phyloP scores from a whole-genome alignment of 1,284 basidiomycete species.

The Sporisorium reilianum region DNA sequence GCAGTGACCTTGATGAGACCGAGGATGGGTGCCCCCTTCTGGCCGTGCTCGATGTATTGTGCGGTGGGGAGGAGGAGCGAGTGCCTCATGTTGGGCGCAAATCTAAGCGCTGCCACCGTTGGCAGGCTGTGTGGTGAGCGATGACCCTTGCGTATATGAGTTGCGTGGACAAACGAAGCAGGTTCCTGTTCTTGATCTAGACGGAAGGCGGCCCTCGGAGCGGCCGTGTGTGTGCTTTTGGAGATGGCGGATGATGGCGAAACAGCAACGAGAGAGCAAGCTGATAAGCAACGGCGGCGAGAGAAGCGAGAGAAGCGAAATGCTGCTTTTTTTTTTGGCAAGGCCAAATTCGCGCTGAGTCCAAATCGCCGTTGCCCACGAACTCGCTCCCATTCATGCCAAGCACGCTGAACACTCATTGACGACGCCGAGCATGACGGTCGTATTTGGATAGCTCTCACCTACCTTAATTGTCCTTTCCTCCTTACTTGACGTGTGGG shows the following conservation, averaged over 20 bases:
- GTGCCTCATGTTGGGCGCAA: slow-evolving; percentile 29
- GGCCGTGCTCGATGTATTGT: slow-evolving; percentile 42
- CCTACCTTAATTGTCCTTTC: too few relatives aligned
- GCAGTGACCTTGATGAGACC: slow-evolving; percentile 61
- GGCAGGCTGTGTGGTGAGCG: neutral
- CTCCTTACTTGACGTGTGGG: neutral
- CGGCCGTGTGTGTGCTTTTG: neutral
- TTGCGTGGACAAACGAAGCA: too few relatives aligned
- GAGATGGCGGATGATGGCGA: slow-evolving; percentile 2
- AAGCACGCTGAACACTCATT: neutral
- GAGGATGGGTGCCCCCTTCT: slow-evolving; percentile 51
- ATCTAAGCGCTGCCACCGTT: neutral
- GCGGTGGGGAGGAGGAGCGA: slow-evolving; percentile 38
- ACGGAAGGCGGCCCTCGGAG: too few relatives aligned
- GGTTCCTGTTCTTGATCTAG: neutral
- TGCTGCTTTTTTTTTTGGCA: neutral
- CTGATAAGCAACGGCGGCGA: neutral
- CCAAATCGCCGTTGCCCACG: too few relatives aligned
- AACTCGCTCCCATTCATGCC: too few relatives aligned
- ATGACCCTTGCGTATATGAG: neutral
- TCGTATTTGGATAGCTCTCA: neutral
- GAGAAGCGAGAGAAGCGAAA: too few relatives aligned
- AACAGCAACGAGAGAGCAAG: neutral
- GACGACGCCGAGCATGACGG: slow-evolving; percentile 5
- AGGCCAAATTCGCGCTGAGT: slow-evolving; percentile 14